Evolutionary conservation across 2,329 filamentous ascomycete genomes (phyloP).

Genomic region (Thielaviopsis euricoi): DNA sequence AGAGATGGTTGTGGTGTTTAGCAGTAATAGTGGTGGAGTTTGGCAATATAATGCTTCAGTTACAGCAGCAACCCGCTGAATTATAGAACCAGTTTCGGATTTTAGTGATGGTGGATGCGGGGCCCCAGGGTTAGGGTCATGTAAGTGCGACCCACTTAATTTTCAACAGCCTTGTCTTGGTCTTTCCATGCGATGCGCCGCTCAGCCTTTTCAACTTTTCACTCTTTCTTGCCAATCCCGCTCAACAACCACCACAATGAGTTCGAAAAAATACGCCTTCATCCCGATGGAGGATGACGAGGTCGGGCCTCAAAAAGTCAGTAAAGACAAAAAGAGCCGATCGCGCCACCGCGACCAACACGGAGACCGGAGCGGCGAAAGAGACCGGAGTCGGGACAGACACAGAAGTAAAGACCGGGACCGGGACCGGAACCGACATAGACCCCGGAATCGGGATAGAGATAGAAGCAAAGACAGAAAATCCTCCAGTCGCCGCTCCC

Average conservation of each 20-base stretch:
- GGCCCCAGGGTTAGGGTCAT: background rate
- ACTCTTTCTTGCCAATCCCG: background rate
- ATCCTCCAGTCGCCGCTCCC: constrained; percentile 15
- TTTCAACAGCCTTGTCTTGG: background rate
- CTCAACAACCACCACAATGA: constrained; percentile 20
- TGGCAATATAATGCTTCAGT: too few relatives aligned
- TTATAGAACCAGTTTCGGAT: too few relatives aligned
- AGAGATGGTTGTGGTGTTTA: background rate
- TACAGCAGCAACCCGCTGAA: too few relatives aligned
- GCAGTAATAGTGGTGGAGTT: background rate
- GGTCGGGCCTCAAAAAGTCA: constrained; percentile 22
- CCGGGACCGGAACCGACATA: background rate
- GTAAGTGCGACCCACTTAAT: background rate
- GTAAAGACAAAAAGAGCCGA: constrained; percentile 2
- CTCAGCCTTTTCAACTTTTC: background rate
- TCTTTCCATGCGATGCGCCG: background rate
- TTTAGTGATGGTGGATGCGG: background rate
- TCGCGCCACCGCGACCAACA: constrained; percentile 2
- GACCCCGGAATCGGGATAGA: background rate
- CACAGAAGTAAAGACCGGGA: background rate
- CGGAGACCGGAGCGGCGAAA: background rate
- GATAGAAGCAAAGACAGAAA: background rate
- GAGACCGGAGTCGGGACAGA: background rate
- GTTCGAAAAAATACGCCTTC: constrained; percentile 47
- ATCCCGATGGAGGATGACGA: constrained; percentile 51